Percentiles rank a stretch among this genome's conserved stretches.
Conservation (phyloP, 2,329 filamentous ascomycete genomes). For the Colletotrichum viniferum region DNA sequence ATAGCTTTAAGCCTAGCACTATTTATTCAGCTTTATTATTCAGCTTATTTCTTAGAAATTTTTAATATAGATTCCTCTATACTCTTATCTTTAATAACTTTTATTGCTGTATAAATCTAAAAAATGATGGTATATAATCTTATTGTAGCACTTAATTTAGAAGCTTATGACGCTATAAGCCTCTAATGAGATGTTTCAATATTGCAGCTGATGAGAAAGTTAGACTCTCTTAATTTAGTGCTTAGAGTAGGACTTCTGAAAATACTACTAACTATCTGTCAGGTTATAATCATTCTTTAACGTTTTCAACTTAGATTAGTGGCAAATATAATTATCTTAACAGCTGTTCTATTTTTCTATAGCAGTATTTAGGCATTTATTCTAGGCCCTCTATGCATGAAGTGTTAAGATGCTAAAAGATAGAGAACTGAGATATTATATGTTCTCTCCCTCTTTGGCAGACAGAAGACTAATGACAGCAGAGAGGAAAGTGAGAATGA, state of each 20-base stretch:
- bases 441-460: not conserved
- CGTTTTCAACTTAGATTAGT: not conserved
- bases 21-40: not conserved
- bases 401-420: not conserved
- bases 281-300: not conserved
- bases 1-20: not conserved
- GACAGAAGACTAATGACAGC: not conserved
- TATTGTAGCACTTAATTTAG: not conserved
- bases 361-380: not conserved
- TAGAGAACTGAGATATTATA: not conserved
- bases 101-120: not conserved
- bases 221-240: not conserved
- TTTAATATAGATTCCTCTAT: not conserved
- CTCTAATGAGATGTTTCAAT: not conserved
- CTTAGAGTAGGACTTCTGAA: not conserved
- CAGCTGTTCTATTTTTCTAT: not conserved
- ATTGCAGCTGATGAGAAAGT: not conserved
- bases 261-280: not conserved
- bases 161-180: not conserved
- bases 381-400: not conserved
- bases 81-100: not conserved
- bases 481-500: not conserved
- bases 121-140: not conserved
- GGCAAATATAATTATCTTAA: not conserved
- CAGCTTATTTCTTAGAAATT: not conserved